Base-by-base conservation (phyloP, 441 rosid species). In the Euphorbia celastroides region DNA sequence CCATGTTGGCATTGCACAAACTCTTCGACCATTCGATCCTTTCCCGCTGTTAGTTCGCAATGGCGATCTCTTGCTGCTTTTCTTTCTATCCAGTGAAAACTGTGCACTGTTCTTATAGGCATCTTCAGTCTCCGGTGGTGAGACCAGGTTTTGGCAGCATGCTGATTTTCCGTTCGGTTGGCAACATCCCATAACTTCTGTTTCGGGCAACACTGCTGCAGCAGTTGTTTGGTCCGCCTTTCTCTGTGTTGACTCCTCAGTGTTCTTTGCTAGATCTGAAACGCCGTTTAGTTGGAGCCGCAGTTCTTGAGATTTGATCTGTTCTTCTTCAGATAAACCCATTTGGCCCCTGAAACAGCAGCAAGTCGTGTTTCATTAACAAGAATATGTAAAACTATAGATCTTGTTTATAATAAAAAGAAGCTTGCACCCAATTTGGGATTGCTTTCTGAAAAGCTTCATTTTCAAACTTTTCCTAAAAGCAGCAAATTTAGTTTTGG, bases 291-390 rank as follows among this genome's bases (percentile, higher is more conserved):
- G 72, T 65, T 79, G 88, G 69, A 82, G 75, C 72, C 94, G 83
- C 36, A 22, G 67, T 72, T 86, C 92, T 66, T 75, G 97, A 63
- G 69, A 74, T 73, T 73, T 82, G 80, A 81, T 77, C 78, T 92
- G 98, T 50, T 87, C 94, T 67, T 89, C 96, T 81, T 82, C 91
- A 25, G 87, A 78, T 57, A 89, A 79, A 81, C 96, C 96, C 98
- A 94, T 89, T 77, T 84, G 93, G 71, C 99, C 99, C 90, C 99
- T 92, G 79, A 57, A 73, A 60, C 60, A 75, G 68, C 65, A 73
- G 57, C 60, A 36, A 36, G 19, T 65, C 60, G 66, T 51, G 23
- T 64, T 68, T 27, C 26, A 66, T 48, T 54, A 73, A 30, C 36
- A 6, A 48, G 26, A 27, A 14, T 6, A 2, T 34, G 38, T 34